Evolutionary conservation across 148 eudicot genomes (phyloP).

Genomic region (Fagopyrum tataricum): DNA sequence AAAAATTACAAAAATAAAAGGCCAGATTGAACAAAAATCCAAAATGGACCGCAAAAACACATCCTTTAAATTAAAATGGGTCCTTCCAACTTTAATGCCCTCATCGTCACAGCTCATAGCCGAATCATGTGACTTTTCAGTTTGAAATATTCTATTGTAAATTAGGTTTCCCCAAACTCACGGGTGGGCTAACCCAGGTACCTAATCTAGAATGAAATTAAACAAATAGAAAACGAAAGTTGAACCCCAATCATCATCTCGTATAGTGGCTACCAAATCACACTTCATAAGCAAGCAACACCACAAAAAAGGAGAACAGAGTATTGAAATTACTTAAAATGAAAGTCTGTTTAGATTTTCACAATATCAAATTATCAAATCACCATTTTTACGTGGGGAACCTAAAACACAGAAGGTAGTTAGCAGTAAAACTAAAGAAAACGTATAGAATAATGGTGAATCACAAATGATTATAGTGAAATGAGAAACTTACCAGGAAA

Average conservation of each 20-base stretch:
- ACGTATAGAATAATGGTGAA: not conserved
- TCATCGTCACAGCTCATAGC: too few species aligned
- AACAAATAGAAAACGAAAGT: not conserved
- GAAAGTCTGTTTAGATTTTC: not conserved
- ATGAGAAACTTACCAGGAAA: conserved; percentile 7
- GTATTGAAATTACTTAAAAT: not conserved
- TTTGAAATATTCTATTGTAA: not conserved
- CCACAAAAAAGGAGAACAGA: not conserved
- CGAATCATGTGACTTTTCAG: not conserved
- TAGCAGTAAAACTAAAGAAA: not conserved
- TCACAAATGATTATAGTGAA: not conserved
- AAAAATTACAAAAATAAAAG: not conserved
- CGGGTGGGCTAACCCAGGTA: conserved; percentile 1
- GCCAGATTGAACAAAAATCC: conserved; percentile 5
- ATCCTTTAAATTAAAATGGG: too few species aligned
- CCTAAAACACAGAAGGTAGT: not conserved
- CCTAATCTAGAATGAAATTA: not conserved
- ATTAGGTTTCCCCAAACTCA: conserved; percentile 4
- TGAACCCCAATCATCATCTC: not conserved
- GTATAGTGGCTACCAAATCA: conserved; percentile 2
- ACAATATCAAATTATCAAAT: not conserved
- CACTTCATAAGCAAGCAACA: conserved; percentile 4
- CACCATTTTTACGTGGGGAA: not conserved
- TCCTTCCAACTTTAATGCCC: too few species aligned
- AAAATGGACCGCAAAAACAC: not conserved